phyloP scores from a whole-genome alignment of 2,329 filamentous ascomycete genomes.

The Aspergillus ibericus region DNA sequence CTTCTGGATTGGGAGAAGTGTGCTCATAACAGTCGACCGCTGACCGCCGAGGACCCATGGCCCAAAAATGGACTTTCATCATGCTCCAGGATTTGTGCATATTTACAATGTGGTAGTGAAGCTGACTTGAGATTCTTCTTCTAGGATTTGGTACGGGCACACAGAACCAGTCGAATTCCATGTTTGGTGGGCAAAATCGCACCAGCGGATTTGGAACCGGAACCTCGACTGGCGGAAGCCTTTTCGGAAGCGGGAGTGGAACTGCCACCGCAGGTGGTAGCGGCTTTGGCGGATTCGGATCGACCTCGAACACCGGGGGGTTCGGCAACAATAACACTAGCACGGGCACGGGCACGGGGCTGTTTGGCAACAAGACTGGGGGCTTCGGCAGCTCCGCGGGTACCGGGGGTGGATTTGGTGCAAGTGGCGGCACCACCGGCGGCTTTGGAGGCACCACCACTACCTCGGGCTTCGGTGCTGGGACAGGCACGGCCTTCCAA shows the following conservation, averaged over 20 bases:
- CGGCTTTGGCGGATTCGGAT: slow-evolving; percentile 29
- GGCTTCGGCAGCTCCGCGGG: slow-evolving; percentile 34
- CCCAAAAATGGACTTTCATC: not conserved
- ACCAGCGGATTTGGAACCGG: slow-evolving; percentile 32
- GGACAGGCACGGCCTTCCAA: slow-evolving; percentile 45
- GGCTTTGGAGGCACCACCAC: slow-evolving; percentile 26
- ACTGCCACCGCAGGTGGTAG: slow-evolving; percentile 18
- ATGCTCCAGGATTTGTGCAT: not conserved
- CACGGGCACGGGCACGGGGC: not conserved
- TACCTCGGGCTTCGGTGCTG: slow-evolving; percentile 36
- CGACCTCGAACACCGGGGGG: slow-evolving; percentile 28
- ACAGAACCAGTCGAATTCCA: slow-evolving; percentile 33
- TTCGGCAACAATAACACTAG: slow-evolving; percentile 25
- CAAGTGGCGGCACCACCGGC: slow-evolving; percentile 31
- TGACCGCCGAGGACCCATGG: not conserved
- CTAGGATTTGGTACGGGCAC: slow-evolving; percentile 40
- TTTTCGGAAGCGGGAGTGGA: slow-evolving; percentile 32
- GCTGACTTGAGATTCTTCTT: slow-evolving; percentile 19
- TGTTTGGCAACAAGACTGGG: slow-evolving; percentile 24
- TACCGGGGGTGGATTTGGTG: slow-evolving; percentile 20
- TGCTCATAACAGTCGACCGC: not conserved
- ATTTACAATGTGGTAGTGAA: not conserved
- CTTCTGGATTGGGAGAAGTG: not conserved
- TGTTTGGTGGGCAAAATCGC: slow-evolving; percentile 39
- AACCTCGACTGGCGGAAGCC: slow-evolving; percentile 29